These are phyloP conservation scores for Aspergillus homomorphus DNA, from an alignment of 495 filamentous ascomycete species.

Conservation along the genomic window DNA sequence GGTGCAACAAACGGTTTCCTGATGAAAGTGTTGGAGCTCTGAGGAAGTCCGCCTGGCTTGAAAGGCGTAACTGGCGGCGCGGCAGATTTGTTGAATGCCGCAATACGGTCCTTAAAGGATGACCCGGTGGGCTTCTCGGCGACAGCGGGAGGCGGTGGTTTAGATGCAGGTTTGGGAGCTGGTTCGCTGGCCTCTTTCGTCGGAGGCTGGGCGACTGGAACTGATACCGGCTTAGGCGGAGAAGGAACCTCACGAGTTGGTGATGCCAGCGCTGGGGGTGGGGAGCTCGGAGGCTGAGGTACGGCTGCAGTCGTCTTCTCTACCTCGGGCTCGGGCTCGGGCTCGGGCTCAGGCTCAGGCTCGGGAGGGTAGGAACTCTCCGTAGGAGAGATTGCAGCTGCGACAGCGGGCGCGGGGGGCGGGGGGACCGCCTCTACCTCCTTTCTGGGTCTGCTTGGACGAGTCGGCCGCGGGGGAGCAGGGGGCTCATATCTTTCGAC, in stretches of 20 bases:
- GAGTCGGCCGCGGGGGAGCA: constrained; percentile 78
- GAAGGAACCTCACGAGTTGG: constrained; percentile 21
- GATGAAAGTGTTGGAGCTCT: constrained; percentile 67
- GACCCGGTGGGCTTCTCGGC: constrained; percentile 71
- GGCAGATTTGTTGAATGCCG: constrained; percentile 89
- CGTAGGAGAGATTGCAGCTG: constrained; percentile 31
- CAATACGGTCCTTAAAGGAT: constrained; percentile 92
- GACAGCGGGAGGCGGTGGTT: constrained; percentile 58
- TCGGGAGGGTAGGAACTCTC: constrained; percentile 31
- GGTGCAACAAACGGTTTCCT: constrained; percentile 99
- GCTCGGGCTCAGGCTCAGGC: constrained; percentile 34
- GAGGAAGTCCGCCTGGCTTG: constrained; percentile 65
- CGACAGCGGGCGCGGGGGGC: constrained; percentile 27
- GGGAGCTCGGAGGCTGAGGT: constrained; percentile 39
- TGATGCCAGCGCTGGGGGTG: constrained; percentile 22
- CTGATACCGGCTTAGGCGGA: constrained; percentile 28
- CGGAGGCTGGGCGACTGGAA: constrained; percentile 20
- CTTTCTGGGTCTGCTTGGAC: constrained; percentile 68
- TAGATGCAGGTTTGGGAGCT: constrained; percentile 40
- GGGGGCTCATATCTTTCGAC: constrained; percentile 92
- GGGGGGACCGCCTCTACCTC: constrained; percentile 48
- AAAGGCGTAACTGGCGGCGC: constrained; percentile 83
- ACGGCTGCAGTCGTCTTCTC: constrained; percentile 35
- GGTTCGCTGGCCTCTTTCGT: constrained; percentile 36
- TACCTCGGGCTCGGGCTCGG: constrained; percentile 23